Percentiles rank a stretch among this genome's conserved stretches.
phyloP scores from a whole-genome alignment of 192 early-diverging fungal genomes.

The Gryganskiella cystojenkinii region DNA sequence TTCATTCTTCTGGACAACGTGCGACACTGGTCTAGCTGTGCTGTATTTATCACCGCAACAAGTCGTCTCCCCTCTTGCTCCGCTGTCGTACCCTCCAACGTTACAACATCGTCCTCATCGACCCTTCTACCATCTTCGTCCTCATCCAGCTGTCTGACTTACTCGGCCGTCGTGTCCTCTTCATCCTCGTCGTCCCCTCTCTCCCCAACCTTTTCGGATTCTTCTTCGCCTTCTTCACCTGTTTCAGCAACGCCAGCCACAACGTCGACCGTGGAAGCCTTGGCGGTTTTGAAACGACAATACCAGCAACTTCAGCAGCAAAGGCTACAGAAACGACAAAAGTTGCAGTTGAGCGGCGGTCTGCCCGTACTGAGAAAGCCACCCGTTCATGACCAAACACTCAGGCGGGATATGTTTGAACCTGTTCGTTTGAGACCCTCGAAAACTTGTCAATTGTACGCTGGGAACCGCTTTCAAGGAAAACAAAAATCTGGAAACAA shows the following conservation, averaged over 20 bases:
- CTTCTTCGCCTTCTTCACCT: neutral
- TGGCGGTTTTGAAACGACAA: neutral
- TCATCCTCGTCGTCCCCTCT: no score
- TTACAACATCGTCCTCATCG: neutral
- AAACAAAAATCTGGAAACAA: slow-evolving; percentile 70
- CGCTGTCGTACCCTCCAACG: neutral
- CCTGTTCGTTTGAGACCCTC: slow-evolving; percentile 34
- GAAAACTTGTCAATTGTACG: slow-evolving; percentile 61
- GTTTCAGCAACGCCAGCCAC: neutral
- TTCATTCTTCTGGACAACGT: slow-evolving; percentile 30
- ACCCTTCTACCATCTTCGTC: no score
- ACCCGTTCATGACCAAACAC: neutral
- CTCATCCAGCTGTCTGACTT: no score
- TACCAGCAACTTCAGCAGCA: slow-evolving; percentile 8
- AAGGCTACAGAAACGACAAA: neutral
- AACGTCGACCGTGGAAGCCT: neutral
- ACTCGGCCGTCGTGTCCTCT: no score
- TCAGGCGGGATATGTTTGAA: slow-evolving; percentile 21
- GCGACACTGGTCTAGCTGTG: slow-evolving; percentile 25
- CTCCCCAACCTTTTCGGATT: neutral
- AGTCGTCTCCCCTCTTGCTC: neutral
- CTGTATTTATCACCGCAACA: neutral
- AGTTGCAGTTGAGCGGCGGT: slow-evolving; percentile 12
- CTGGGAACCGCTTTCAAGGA: slow-evolving; percentile 75
- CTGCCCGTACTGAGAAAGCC: slow-evolving; percentile 21